Evolutionary conservation across 2,329 filamentous ascomycete species (phyloP), one percentile per base, ranked within the genome.

Genomic region (Fonsecaea multimorphosa): DNA sequence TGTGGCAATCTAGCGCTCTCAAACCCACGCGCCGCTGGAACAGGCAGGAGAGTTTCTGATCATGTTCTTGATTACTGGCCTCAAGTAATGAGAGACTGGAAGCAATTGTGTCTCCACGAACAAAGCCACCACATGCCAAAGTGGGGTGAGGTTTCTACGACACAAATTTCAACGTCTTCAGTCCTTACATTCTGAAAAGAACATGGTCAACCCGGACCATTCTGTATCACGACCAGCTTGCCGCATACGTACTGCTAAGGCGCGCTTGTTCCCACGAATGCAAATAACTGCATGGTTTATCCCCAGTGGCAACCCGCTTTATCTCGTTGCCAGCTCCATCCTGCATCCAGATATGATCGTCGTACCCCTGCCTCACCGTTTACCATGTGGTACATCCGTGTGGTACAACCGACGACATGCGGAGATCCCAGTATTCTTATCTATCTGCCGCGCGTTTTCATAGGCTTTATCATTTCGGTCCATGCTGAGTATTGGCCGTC

Each of bases 381-480:
- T n/a, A 53, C 40, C 58, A 60, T 52, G 58, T 58, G 38, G 56
- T 49, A 49, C 44, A 49, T 49, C 44, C 44, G 44, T 49, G 44
- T 24, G 44, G 44, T 22, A 49, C 44, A 49, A 49, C 44, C 44
- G 44, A 49, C 7, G 1, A 24, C 36, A 19, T 46, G 40, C 56
- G 56, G 56, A 58, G 38, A 58, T 58, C 36, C 14, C 56, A 58
- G 27, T 14, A 24, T 27, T 29, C 58, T 60, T 60, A 60, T 60
- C 58, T 58, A 24, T 58, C 44, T 31, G 16, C 56, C 16, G 3
- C 19, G 44, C 27, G 27, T 36, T 49, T 46, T 58, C 56, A 24
- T 49, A 46, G 56, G 38, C 56, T 58, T 49, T 60, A 38, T 29
- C 58, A 19, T 24, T n/a, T 14, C 19, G n/a, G n/a, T 53, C 34